Conservation (phyloP, 768 basidiomycete genomes). For the Hydnum rufescens region DNA sequence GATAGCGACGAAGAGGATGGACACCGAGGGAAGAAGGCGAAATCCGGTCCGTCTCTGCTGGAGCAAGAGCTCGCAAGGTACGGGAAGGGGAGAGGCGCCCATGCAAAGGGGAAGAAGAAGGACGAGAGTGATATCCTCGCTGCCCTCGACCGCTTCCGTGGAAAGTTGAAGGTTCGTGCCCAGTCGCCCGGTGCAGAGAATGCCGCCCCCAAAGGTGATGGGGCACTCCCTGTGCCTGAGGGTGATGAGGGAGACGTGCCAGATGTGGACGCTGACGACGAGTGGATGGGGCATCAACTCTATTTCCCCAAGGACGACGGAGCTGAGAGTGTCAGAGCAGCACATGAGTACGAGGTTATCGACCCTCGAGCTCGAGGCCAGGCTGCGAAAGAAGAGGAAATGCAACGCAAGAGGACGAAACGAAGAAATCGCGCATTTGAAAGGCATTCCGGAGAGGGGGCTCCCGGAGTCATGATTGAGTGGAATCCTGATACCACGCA, state of each 20-base stretch:
- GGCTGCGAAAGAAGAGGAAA: constrained; percentile 58
- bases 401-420: constrained; percentile 31
- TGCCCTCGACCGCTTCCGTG: constrained; percentile 48
- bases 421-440: background rate
- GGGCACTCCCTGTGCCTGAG: constrained; percentile 10
- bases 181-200: constrained; percentile 15
- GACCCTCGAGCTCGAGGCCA: constrained; percentile 59
- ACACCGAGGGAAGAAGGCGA: constrained; percentile 34
- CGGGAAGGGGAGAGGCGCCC: constrained; percentile 33
- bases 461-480: too few relatives aligned
- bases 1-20: constrained; percentile 44
- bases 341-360: constrained; percentile 79
- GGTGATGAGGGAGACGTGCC: constrained; percentile 30
- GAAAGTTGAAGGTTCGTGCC: constrained; percentile 35
- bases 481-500: too few relatives aligned
- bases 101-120: constrained; percentile 31
- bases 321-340: constrained; percentile 42
- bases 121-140: constrained; percentile 59
- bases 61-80: constrained; percentile 74
- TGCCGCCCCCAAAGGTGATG: constrained; percentile 11
- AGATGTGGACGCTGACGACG: constrained; percentile 61
- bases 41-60: constrained; percentile 38
- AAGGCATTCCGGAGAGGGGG: background rate
- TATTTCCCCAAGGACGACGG: constrained; percentile 57
- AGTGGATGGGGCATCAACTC: constrained; percentile 52